Percentiles rank a stretch among this genome's conserved stretches.
Evolutionary conservation across 768 basidiomycete genomes (phyloP).

Genomic region (Naganishia friedmannii): DNA sequence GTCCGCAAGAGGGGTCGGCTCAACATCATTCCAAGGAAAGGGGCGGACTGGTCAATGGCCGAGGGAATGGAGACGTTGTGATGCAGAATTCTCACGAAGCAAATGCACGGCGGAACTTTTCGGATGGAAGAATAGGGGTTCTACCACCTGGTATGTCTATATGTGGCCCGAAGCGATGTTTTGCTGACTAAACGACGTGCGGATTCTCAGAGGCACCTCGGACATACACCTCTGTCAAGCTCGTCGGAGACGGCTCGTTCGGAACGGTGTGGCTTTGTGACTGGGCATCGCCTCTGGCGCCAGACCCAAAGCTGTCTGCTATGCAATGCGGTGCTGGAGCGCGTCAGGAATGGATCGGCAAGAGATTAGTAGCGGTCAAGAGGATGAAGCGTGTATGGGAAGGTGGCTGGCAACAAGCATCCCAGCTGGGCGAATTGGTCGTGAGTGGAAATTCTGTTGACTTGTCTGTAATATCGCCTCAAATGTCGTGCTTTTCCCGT

Average conservation of each 20-base stretch:
- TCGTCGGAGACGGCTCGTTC: constrained; percentile 95
- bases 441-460: constrained; percentile 38
- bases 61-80: constrained; percentile 11
- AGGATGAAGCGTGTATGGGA: constrained; percentile 98
- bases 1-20: neutral
- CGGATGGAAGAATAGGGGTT: constrained; percentile 29
- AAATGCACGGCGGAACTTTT: neutral
- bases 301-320: constrained; percentile 82
- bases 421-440: constrained; percentile 81
- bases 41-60: constrained; percentile 3
- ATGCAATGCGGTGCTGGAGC: constrained; percentile 95
- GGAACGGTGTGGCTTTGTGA: constrained; percentile 98
- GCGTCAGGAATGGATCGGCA: constrained; percentile 88
- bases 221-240: constrained; percentile 91
- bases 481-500: constrained; percentile 26
- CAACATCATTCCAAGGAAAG: neutral
- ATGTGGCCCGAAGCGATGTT: neutral
- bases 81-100: constrained; percentile 13
- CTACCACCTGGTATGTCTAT: constrained; percentile 31
- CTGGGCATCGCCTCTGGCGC: constrained; percentile 93
- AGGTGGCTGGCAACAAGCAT: constrained; percentile 97
- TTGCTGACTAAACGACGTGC: neutral
- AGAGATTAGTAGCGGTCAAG: constrained; percentile 93
- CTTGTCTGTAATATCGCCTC: neutral
- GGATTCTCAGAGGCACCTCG: constrained; percentile 66